Evolutionary conservation across 1,139 yeast species (phyloP).

Genomic region (Yamadazyma aaseri): DNA sequence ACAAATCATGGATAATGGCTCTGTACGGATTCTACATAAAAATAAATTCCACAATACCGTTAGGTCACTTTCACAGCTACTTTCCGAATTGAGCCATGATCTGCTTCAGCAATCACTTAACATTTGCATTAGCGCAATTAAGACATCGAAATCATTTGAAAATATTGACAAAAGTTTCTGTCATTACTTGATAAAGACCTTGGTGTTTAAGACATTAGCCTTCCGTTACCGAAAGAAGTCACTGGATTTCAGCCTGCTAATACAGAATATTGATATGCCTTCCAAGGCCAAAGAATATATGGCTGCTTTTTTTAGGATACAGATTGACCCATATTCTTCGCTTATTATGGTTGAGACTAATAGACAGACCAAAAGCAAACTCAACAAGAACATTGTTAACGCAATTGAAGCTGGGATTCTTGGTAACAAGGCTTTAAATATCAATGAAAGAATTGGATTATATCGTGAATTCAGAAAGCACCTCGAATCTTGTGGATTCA

Average conservation of each 20-base stretch:
- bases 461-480: constrained; percentile 9
- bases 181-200: constrained; percentile 4
- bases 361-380: constrained; percentile 6
- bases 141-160: background rate
- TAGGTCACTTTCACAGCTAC: constrained; percentile 29
- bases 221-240: constrained; percentile 11
- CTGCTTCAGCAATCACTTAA: constrained; percentile 9
- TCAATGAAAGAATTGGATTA: constrained; percentile 4
- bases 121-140: constrained; percentile 1
- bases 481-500: constrained; percentile 9
- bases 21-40: too few relatives aligned
- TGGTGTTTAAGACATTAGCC: constrained; percentile 7
- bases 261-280: too few relatives aligned
- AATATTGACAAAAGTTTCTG: constrained; percentile 1
- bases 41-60: constrained; percentile 26
- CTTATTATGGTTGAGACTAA: constrained; percentile 5
- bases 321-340: constrained; percentile 5
- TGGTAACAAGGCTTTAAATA: background rate
- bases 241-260: too few relatives aligned
- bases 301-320: constrained; percentile 3
- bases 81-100: constrained; percentile 23
- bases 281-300: too few relatives aligned
- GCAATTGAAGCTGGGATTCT: constrained; percentile 14
- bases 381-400: constrained; percentile 7
- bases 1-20: too few relatives aligned